Percentiles rank a stretch among this genome's conserved stretches.
Evolutionary conservation across 169 alveolate species (phyloP).

Genomic region (Babesia gibsoni): DNA sequence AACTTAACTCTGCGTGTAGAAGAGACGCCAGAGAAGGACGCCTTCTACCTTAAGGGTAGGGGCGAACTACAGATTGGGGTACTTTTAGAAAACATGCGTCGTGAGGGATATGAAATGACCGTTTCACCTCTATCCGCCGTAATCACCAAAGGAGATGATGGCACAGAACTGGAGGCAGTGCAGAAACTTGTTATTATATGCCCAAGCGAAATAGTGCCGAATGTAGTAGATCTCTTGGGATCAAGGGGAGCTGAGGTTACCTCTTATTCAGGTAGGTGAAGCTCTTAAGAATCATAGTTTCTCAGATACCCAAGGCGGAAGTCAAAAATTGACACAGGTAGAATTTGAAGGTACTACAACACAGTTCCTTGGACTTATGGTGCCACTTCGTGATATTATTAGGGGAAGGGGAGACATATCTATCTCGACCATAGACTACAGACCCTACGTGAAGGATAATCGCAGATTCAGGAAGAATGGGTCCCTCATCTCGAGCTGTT

Average conservation of each 20-base stretch:
- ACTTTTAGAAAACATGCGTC: constrained; percentile 91
- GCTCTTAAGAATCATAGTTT: not conserved
- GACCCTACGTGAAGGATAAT: constrained; percentile 62
- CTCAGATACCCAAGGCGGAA: constrained; percentile 44
- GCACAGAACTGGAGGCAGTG: constrained; percentile 81
- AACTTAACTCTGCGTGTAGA: constrained; percentile 87
- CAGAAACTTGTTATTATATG: constrained; percentile 62
- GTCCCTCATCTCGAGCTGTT: constrained; percentile 78
- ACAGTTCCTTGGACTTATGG: constrained; percentile 76
- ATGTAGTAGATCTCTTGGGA: constrained; percentile 78
- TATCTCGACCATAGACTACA: constrained; percentile 78
- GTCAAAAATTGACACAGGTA: constrained; percentile 30
- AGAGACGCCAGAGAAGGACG: constrained; percentile 74
- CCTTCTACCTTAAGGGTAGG: constrained; percentile 85
- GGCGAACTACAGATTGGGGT: constrained; percentile 94
- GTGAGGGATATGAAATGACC: constrained; percentile 93
- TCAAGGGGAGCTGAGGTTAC: constrained; percentile 70
- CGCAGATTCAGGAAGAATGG: constrained; percentile 77
- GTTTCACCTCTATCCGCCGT: constrained; percentile 88
- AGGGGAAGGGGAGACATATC: constrained; percentile 83
- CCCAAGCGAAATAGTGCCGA: constrained; percentile 75
- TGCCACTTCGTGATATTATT: constrained; percentile 74
- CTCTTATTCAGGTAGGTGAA: constrained; percentile 47
- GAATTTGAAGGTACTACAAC: constrained; percentile 63
- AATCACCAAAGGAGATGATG: constrained; percentile 74